Conservation (phyloP, 1,284 basidiomycete species). For the Microbotryum intermedium region DNA sequence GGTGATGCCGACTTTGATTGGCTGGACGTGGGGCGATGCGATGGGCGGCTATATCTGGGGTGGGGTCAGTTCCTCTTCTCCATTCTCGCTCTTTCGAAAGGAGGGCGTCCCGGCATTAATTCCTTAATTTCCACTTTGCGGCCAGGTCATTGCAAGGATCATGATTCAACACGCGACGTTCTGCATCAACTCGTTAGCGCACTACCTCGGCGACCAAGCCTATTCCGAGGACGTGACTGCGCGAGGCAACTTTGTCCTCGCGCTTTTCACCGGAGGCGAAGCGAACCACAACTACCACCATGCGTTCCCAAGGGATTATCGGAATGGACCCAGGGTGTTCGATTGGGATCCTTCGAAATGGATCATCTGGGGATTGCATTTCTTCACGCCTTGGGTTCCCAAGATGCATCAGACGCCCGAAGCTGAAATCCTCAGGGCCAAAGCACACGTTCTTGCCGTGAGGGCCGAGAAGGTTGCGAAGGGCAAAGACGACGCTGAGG, state of each 20-base stretch:
- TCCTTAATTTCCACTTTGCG: slow-evolving; percentile 1
- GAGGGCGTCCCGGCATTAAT: neutral
- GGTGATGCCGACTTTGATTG: slow-evolving; percentile 50
- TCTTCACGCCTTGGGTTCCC: slow-evolving; percentile 48
- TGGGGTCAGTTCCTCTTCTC: slow-evolving; percentile 52
- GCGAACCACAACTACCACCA: slow-evolving; percentile 52
- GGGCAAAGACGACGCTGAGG: slow-evolving; percentile 14
- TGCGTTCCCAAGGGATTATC: slow-evolving; percentile 65
- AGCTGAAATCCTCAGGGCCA: slow-evolving; percentile 53
- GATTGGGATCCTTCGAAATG: slow-evolving; percentile 78
- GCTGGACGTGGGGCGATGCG: slow-evolving; percentile 52
- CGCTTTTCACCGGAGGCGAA: slow-evolving; percentile 63
- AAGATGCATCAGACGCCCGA: slow-evolving; percentile 50
- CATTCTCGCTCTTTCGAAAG: slow-evolving; percentile 31
- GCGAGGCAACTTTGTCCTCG: slow-evolving; percentile 60
- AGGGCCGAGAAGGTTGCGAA: slow-evolving; percentile 24
- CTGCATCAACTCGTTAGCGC: slow-evolving; percentile 68
- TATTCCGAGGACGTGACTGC: slow-evolving; percentile 72
- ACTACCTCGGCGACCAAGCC: slow-evolving; percentile 67
- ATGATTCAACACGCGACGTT: slow-evolving; percentile 68
- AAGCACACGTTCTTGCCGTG: slow-evolving; percentile 50
- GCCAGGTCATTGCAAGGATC: slow-evolving; percentile 50
- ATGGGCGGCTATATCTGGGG: slow-evolving; percentile 60
- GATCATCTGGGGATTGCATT: slow-evolving; percentile 55
- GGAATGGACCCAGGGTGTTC: slow-evolving; percentile 46